phyloP scores from a whole-genome alignment of 768 basidiomycete species.

The Sporobolomyces pararoseus region DNA sequence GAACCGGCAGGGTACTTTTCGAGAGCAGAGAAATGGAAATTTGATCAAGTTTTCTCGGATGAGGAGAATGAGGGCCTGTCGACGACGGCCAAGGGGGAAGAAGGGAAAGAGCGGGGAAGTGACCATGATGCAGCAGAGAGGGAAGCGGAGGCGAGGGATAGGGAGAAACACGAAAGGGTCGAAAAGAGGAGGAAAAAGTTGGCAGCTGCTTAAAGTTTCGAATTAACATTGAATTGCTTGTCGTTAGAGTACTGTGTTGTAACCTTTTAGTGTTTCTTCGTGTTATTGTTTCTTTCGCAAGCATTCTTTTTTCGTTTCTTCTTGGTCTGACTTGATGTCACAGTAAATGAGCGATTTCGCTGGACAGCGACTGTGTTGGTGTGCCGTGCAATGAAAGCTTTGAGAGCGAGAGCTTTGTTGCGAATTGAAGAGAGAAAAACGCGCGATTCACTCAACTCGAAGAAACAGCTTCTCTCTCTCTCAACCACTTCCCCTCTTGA shows the following conservation, averaged over 20 bases:
- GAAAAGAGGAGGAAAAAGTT: constrained; percentile 20
- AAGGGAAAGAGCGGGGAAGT: not conserved
- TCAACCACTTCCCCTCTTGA: not conserved
- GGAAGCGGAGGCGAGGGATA: not conserved
- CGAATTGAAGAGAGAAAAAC: too few relatives aligned
- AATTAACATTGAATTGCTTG: too few relatives aligned
- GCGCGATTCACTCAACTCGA: too few relatives aligned
- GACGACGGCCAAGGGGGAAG: not conserved
- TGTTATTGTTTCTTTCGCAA: not conserved
- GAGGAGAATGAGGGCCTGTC: constrained; percentile 44
- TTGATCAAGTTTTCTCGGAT: constrained; percentile 45
- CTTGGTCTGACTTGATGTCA: too few relatives aligned
- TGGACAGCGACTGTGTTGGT: too few relatives aligned
- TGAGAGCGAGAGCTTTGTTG: too few relatives aligned
- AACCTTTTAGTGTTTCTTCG: not conserved
- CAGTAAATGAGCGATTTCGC: too few relatives aligned
- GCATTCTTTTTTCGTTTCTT: too few relatives aligned
- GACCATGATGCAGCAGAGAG: not conserved
- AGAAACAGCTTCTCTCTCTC: not conserved
- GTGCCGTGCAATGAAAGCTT: too few relatives aligned
- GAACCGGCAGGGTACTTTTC: constrained; percentile 27
- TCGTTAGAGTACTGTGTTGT: not conserved
- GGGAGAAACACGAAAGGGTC: not conserved
- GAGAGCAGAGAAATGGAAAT: constrained; percentile 46
- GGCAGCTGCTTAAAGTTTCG: not conserved